These are phyloP conservation scores for Arabidopsis lyrata DNA, from an alignment of 441 rosid genomes.

Conservation along the genomic window DNA sequence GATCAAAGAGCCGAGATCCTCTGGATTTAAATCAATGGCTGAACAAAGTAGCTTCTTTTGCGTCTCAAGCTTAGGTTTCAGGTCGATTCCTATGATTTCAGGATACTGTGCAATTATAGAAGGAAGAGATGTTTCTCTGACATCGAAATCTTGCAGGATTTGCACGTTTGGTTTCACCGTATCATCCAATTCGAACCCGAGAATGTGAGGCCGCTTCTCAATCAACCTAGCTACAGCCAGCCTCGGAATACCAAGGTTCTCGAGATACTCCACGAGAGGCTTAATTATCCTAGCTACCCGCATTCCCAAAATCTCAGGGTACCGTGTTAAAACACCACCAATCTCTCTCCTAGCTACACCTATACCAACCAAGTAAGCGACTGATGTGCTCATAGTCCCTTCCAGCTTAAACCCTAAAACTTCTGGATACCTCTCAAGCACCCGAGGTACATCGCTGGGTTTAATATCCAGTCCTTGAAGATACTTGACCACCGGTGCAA, in stretches of 20 bases:
- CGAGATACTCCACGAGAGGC: conserved; percentile 90
- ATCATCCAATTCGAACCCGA: conserved; percentile 76
- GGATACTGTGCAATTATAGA: conserved; percentile 90
- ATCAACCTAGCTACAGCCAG: conserved; percentile 93
- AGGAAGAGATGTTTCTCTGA: conserved; percentile 66
- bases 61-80: conserved; percentile 65
- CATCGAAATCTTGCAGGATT: conserved; percentile 63
- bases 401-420: conserved; percentile 94
- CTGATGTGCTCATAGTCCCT: conserved; percentile 98
- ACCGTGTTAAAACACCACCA: conserved; percentile 77
- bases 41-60: conserved; percentile 67
- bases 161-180: conserved; percentile 72
- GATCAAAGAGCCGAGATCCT: conserved; percentile 68
- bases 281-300: conserved; percentile 86
- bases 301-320: conserved; percentile 91
- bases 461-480: conserved; percentile 94
- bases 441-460: conserved; percentile 77
- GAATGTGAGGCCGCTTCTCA: conserved; percentile 82
- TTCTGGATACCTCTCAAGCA: conserved; percentile 93
- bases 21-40: conserved; percentile 55
- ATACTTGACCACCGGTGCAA: conserved; percentile 90
- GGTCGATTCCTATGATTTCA: conserved; percentile 77
- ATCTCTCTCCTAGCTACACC: conserved; percentile 91
- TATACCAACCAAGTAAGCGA: conserved; percentile 92
- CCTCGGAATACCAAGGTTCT: conserved; percentile 74